Percentiles rank a stretch among this genome's conserved stretches.
phyloP scores from a whole-genome alignment of 148 eudicot genomes.

The Polygonum maritimum region DNA sequence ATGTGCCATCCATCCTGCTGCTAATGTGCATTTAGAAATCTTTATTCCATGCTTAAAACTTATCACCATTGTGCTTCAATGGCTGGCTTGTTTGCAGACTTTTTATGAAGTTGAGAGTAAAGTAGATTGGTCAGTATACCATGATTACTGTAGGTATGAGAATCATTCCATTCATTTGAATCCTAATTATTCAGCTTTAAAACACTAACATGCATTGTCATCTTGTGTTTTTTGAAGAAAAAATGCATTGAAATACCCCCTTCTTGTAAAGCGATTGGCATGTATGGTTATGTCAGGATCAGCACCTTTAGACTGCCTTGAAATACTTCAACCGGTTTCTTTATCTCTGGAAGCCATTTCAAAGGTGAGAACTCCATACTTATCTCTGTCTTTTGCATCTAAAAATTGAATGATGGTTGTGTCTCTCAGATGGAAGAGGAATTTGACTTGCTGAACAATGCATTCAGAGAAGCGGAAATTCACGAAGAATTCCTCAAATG shows the following conservation, averaged over 20 bases:
- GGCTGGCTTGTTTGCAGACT: slow-evolving; percentile 26
- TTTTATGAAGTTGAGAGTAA: slow-evolving; percentile 62
- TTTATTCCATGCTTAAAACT: background rate
- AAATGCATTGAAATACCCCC: slow-evolving; percentile 77
- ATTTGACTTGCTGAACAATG: slow-evolving; percentile 46
- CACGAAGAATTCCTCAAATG: slow-evolving; percentile 43
- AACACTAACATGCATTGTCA: background rate
- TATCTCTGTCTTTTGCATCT: background rate
- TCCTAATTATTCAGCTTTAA: background rate
- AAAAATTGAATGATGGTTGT: background rate
- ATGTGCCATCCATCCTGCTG: background rate
- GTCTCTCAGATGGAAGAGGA: slow-evolving; percentile 67
- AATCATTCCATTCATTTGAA: background rate
- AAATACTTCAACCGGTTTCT: slow-evolving; percentile 77
- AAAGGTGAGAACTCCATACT: slow-evolving; percentile 21
- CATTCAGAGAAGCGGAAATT: slow-evolving; percentile 39
- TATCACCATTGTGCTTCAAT: background rate
- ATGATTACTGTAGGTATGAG: slow-evolving; percentile 63
- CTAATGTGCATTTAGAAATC: background rate
- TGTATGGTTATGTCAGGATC: slow-evolving; percentile 74
- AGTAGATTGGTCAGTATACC: slow-evolving; percentile 68
- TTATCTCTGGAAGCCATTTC: slow-evolving; percentile 44
- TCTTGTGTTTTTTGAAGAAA: slow-evolving; percentile 32
- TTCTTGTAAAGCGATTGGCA: slow-evolving; percentile 79
- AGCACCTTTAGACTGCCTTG: slow-evolving; percentile 44